Base-by-base conservation (phyloP, 78 protist genomes). In the Dictyostelium firmibasis region DNA sequence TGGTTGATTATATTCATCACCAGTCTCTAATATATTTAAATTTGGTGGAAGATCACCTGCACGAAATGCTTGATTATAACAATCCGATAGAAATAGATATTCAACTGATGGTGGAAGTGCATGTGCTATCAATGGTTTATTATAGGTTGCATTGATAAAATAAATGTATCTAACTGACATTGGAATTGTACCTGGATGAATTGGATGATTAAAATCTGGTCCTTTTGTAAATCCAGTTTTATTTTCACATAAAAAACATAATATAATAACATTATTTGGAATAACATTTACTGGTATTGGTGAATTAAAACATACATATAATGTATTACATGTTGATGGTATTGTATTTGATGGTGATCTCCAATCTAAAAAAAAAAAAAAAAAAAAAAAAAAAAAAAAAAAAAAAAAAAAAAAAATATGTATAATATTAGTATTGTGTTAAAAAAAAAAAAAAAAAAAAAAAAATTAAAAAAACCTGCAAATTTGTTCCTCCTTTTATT, bases 151-250 rank as follows among this genome's bases (percentile, higher is more conserved):
- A 70, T 70, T 70, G n/a, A 70, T 70, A 13, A 70, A 70, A 29
- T 70, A 70, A 70, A 70, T 70, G 14, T 70, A 70, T 31, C 77
- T 25, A 70, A 70, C 77, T 35, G 84, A 78, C 14, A n/a, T 78
- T 78, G 84, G 84, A n/a, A 78, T 78, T 11, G 67, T 23, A n/a
- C 84, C 84, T 20, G 84, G 84, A 16, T 78, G 25, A 78, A 78
- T 78, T 8, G 27, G 25, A 18, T 78, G 57, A 78, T 78, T 43
- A 27, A 78, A 78, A 78, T 36, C 84, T 43, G 57, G 64, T 7
- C 84, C 84, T 5, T 70, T 70, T 31, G 43, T 70, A 70, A 70
- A 31, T 31, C 77, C 77, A 29, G 77, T 70, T 70, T 27, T 70
- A 70, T 70, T 70, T 70, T 70, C 77, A 70, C 77, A 70, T 70